phyloP scores from a whole-genome alignment of 2,329 filamentous ascomycete species.

The Aureobasidium sp. region DNA sequence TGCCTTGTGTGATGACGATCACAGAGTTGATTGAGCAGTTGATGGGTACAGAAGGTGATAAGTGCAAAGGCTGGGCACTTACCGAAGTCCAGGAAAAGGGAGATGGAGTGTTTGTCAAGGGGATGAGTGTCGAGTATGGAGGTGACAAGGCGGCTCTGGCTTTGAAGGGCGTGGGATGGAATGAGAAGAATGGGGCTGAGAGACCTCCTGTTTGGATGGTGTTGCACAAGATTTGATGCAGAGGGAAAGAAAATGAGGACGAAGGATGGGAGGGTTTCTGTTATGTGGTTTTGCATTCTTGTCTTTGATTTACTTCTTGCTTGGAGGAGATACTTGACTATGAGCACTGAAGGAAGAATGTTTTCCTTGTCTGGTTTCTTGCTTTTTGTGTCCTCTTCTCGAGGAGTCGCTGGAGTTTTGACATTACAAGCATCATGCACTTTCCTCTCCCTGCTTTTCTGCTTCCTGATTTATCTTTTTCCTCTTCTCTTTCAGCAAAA shows the following conservation, averaged over 20 bases:
- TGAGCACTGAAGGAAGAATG: too few relatives aligned
- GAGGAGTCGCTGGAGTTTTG: too few relatives aligned
- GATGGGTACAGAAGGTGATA: constrained; percentile 15
- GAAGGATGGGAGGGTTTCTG: not conserved
- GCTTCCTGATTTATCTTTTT: too few relatives aligned
- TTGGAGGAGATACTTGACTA: too few relatives aligned
- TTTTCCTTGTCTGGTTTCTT: too few relatives aligned
- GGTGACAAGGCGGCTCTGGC: constrained; percentile 22
- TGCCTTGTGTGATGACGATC: constrained; percentile 19
- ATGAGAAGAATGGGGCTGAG: constrained; percentile 19
- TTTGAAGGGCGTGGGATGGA: constrained; percentile 25
- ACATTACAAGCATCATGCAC: too few relatives aligned
- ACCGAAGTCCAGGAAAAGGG: constrained; percentile 27
- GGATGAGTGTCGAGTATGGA: constrained; percentile 21
- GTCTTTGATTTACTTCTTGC: too few relatives aligned
- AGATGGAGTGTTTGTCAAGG: constrained; percentile 23
- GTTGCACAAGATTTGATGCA: constrained; percentile 20
- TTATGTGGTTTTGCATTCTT: not conserved
- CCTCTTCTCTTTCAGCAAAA: too few relatives aligned
- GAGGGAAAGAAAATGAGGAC: too few relatives aligned
- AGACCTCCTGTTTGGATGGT: constrained; percentile 29
- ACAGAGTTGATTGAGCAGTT: constrained; percentile 24
- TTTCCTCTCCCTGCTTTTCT: too few relatives aligned
- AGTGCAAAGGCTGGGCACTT: constrained; percentile 22
- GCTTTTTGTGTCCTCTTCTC: too few relatives aligned